Evolutionary conservation across 1,139 yeast species (phyloP).

Genomic region (Saccharomyces uvarum): DNA sequence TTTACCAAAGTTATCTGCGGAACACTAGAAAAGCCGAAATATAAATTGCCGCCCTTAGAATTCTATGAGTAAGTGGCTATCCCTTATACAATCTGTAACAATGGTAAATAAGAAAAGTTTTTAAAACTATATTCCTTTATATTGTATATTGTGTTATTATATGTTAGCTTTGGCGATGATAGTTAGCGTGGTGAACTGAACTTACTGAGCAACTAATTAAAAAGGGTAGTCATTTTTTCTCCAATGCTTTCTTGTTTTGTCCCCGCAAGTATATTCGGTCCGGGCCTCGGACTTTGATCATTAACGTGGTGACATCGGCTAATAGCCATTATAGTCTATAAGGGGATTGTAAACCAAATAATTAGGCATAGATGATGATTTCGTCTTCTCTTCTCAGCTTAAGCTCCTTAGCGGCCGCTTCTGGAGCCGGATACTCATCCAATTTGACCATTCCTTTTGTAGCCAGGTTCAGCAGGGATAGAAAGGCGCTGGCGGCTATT

Average conservation of each 20-base stretch:
- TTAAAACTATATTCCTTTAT: not conserved
- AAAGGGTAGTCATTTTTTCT: not conserved
- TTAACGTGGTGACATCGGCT: not conserved
- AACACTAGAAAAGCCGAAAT: not conserved
- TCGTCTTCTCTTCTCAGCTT: not conserved
- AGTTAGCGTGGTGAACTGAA: not conserved
- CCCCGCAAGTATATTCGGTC: not conserved
- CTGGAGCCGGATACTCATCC: not conserved
- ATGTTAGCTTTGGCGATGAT: not conserved
- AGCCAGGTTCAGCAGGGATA: slow-evolving; percentile 27
- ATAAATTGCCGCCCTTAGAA: not conserved
- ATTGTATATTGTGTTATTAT: not conserved
- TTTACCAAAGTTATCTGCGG: not conserved
- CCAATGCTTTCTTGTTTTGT: not conserved
- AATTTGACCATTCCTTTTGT: slow-evolving; percentile 18
- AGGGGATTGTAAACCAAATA: not conserved
- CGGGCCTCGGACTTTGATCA: not conserved
- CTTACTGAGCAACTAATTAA: not conserved
- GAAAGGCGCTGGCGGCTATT: slow-evolving; percentile 29
- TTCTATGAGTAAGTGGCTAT: not conserved
- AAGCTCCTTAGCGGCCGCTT: not conserved
- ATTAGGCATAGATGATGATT: not conserved
- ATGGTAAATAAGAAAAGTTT: not conserved
- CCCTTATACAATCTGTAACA: not conserved
- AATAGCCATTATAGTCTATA: not conserved